These are phyloP conservation scores for Lodderomyces elongisporus DNA, from an alignment of 1,139 yeast species.

Conservation along the genomic window DNA sequence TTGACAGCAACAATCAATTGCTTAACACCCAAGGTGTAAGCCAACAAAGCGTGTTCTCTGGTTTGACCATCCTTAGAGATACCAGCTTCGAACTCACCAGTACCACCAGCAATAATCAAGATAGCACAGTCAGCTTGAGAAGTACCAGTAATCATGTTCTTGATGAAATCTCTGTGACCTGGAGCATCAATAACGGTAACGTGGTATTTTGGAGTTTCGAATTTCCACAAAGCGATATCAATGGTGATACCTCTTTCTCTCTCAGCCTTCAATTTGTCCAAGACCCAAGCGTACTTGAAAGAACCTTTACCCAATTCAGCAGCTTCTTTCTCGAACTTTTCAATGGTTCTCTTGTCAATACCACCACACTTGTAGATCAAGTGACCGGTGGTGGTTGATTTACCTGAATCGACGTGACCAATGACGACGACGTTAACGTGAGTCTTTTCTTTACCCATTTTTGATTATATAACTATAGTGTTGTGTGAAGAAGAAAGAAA, in stretches of 20 bases:
- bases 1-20: constrained; percentile 86
- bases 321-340: constrained; percentile 98
- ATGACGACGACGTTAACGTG: constrained; percentile 99
- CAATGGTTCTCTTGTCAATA: constrained; percentile 96
- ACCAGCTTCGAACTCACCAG: constrained; percentile 95
- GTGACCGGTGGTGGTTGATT: constrained; percentile 98
- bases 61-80: constrained; percentile 92
- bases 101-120: constrained; percentile 86
- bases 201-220: constrained; percentile 92
- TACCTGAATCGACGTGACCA: constrained; percentile 98
- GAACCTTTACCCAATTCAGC: constrained; percentile 98
- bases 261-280: constrained; percentile 93
- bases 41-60: constrained; percentile 88
- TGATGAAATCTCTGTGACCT: constrained; percentile 97
- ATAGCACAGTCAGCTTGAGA: constrained; percentile 94
- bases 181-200: constrained; percentile 94
- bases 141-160: constrained; percentile 91
- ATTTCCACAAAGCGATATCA: constrained; percentile 92
- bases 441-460: constrained; percentile 84
- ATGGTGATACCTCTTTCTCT: constrained; percentile 97
- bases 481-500: constrained; percentile 5
- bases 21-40: constrained; percentile 86
- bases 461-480: constrained; percentile 8
- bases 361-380: constrained; percentile 93
- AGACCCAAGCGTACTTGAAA: constrained; percentile 98